Base-by-base conservation (phyloP, 495 filamentous ascomycete species). In the Penicillium flavigenum region DNA sequence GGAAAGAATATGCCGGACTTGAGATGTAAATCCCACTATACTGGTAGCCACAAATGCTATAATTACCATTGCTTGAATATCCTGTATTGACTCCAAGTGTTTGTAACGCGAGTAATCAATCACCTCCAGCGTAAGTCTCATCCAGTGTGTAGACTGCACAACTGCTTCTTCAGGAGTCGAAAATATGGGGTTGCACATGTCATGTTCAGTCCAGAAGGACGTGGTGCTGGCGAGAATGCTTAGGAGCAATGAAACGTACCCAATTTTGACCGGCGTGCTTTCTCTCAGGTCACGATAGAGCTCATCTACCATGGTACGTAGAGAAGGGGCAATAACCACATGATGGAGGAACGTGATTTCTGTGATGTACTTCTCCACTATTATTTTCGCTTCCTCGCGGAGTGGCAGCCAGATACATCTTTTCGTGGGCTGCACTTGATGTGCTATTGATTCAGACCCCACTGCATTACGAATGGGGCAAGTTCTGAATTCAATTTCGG, bases 161-260 rank as follows among this genome's bases (percentile, higher is more conserved):
- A 66, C 62, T 4, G 76, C 76, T 36, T 74, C 63, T 22, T 60
- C 58, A 22, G 58, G 55, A 0, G 67, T 70, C 12, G 62, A 54
- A 51, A 79, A 80, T 16, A 70, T 27, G 10, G 49, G 16, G 22
- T 27, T 47, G 10, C 60, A 39, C 48, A 57, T 62, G 48, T 70
- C 63, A 20, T 42, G 56, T 47, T 57, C 48, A 29, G 62, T 63
- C 73, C 73, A 80, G 41, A 72, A 73, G 31, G 71, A 71, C 8
- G 78, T 71, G n/a, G 69, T 66, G 38, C 71, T 75, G 16, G 77
- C 70, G 17, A 76, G 64, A 6, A 81, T 79, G 17, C 70, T 67
- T 7, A 81, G 58, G n/a, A 80, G 71, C 16, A 82, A 59, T 4
- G 74, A 67, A 0, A 72, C 65, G n/a, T 67, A 50, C 4, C 72